Percentiles rank a stretch among this genome's conserved stretches.
phyloP scores from a whole-genome alignment of 108 stramenopile genomes.

The Nannochloropsis salina region DNA sequence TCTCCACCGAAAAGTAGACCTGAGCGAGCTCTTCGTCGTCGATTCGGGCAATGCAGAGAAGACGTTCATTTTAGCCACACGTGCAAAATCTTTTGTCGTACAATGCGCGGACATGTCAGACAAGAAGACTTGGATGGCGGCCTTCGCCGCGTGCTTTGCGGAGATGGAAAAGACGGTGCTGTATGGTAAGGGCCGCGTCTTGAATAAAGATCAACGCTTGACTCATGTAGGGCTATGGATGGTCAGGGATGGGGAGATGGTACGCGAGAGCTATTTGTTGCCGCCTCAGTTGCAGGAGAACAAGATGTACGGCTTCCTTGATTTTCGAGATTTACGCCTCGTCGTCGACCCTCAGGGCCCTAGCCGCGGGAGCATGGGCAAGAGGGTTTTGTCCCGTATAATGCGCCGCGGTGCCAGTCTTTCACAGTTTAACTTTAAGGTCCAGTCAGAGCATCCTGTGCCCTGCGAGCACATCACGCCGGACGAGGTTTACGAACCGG shows the following conservation, averaged over 20 bases:
- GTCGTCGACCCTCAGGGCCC: conserved; percentile 7
- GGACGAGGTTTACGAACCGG: background rate
- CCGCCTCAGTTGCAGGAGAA: background rate
- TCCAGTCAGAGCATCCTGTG: background rate
- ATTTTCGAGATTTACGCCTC: conserved; percentile 7
- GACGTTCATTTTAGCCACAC: conserved; percentile 12
- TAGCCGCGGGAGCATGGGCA: conserved; percentile 1
- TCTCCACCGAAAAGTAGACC: background rate
- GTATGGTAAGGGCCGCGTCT: background rate
- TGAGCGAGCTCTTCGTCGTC: background rate
- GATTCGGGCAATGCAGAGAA: background rate
- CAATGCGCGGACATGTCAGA: conserved; percentile 11
- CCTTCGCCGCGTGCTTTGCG: background rate
- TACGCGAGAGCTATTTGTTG: background rate
- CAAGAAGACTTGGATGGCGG: background rate
- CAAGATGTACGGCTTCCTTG: conserved; percentile 14
- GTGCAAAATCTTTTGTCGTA: background rate
- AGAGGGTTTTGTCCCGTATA: background rate
- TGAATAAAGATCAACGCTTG: conserved; percentile 9
- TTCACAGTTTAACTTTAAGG: conserved; percentile 15
- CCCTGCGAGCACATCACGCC: background rate
- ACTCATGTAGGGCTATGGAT: conserved; percentile 12
- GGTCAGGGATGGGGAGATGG: conserved; percentile 6
- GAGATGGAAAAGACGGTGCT: conserved; percentile 10
- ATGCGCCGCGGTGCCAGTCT: background rate